A percentile compares a stretch with the other conserved stretches of the same genome.
Conservation (phyloP, 345 rosid genomes). For the Salix viminalis region DNA sequence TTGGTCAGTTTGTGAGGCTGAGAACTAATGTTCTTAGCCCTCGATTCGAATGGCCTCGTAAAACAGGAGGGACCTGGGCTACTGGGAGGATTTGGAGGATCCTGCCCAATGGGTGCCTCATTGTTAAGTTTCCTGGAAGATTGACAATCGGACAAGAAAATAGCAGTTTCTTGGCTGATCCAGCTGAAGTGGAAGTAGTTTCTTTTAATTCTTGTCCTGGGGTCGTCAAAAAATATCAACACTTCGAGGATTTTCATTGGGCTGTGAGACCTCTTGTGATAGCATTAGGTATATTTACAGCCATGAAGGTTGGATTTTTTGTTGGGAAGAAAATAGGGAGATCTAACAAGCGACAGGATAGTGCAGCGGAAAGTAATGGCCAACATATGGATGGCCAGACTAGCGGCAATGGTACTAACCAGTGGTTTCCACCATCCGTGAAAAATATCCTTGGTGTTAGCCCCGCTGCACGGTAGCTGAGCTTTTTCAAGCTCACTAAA, state of each 20-base stretch:
- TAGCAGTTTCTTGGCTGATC: slow-evolving; percentile 67
- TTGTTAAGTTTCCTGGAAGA: slow-evolving; percentile 71
- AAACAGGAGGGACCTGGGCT: slow-evolving; percentile 57
- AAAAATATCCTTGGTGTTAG: slow-evolving; percentile 38
- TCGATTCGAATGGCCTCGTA: slow-evolving; percentile 80
- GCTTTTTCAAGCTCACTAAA: not conserved
- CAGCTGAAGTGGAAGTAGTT: slow-evolving; percentile 76
- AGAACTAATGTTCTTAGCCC: slow-evolving; percentile 64
- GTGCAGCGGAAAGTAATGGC: slow-evolving; percentile 12
- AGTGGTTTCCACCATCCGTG: slow-evolving; percentile 53
- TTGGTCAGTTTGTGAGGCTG: slow-evolving; percentile 74
- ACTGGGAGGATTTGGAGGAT: slow-evolving; percentile 69
- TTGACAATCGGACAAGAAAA: slow-evolving; percentile 50
- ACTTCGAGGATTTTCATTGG: slow-evolving; percentile 96
- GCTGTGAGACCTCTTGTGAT: slow-evolving; percentile 76
- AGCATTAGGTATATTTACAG: slow-evolving; percentile 62
- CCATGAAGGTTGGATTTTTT: slow-evolving; percentile 54
- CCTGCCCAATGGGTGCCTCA: slow-evolving; percentile 79
- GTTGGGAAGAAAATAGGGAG: slow-evolving; percentile 48
- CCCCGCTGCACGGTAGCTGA: slow-evolving; percentile 11
- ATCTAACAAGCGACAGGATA: slow-evolving; percentile 34
- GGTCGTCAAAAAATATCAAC: slow-evolving; percentile 63
- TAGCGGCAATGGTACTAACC: slow-evolving; percentile 8
- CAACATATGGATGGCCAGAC: slow-evolving; percentile 25
- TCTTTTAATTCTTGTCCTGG: slow-evolving; percentile 59